A percentile compares a stretch with the other conserved stretches of the same genome.
Conservation (phyloP, 2,329 filamentous ascomycete species). For the Hypoxylon sp. region DNA sequence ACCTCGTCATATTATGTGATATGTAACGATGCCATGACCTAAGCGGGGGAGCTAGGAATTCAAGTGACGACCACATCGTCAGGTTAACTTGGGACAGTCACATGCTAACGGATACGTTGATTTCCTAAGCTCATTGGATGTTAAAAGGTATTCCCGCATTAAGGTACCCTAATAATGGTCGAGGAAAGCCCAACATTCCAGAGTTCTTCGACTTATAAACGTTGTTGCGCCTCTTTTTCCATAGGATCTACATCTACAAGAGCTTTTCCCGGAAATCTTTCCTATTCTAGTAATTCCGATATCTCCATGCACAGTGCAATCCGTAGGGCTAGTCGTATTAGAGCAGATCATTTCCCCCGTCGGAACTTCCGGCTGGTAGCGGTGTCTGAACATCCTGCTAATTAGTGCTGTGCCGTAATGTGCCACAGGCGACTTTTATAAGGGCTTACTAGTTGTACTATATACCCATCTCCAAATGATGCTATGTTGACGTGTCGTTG, state of each 20-base stretch:
- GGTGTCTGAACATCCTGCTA: neutral
- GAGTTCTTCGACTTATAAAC: neutral
- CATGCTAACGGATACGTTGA: neutral
- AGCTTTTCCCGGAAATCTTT: neutral
- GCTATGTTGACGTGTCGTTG: neutral
- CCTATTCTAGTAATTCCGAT: neutral
- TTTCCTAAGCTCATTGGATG: neutral
- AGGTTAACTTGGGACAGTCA: neutral
- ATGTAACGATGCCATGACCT: conserved; percentile 20
- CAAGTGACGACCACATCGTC: neutral
- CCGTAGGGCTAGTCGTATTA: neutral
- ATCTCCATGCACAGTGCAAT: neutral
- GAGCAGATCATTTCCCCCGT: neutral
- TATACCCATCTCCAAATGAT: neutral
- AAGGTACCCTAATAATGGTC: neutral
- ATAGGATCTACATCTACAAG: neutral
- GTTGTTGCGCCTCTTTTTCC: neutral
- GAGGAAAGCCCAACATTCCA: neutral
- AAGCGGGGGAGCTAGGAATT: neutral
- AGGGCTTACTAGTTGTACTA: neutral
- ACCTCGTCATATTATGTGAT: conserved; percentile 8
- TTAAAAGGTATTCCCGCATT: neutral
- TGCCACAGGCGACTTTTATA: neutral
- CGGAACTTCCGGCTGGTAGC: neutral
- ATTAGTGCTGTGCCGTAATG: neutral